Conservation (phyloP, 257 asterid species). For the Jasminum sambac region DNA sequence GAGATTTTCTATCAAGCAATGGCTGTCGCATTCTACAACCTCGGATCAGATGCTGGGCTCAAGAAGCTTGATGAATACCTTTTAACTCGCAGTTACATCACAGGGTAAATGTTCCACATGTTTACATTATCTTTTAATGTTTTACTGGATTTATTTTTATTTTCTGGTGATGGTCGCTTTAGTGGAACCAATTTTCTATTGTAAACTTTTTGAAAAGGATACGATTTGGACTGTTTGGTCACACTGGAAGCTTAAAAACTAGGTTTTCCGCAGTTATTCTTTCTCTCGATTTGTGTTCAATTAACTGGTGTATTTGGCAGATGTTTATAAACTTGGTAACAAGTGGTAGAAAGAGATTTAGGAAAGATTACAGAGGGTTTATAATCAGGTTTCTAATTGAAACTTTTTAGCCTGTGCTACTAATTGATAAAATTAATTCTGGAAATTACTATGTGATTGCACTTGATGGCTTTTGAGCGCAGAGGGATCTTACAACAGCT, state of each 20-base stretch:
- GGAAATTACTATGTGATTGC: neutral
- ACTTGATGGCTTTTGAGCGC: neutral
- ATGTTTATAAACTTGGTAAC: too few relatives aligned
- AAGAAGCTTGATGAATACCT: conserved; percentile 93
- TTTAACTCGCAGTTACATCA: conserved; percentile 73
- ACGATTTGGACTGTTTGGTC: neutral
- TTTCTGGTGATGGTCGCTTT: neutral
- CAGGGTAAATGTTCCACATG: conserved; percentile 58
- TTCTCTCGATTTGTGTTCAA: too few relatives aligned
- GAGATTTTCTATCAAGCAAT: conserved; percentile 34
- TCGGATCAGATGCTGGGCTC: conserved; percentile 60
- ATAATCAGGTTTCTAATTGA: too few relatives aligned
- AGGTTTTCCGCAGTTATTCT: too few relatives aligned
- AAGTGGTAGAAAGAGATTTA: too few relatives aligned
- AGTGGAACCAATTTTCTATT: neutral
- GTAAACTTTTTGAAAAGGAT: neutral
- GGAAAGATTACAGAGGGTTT: too few relatives aligned
- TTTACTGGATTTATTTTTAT: neutral
- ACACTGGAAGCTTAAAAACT: too few relatives aligned
- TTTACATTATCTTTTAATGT: neutral
- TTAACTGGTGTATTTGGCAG: too few relatives aligned
- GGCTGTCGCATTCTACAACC: conserved; percentile 60
- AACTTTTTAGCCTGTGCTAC: too few relatives aligned
- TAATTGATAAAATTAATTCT: neutral
- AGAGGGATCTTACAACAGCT: neutral